Evolutionary conservation across 257 asterid species (phyloP), one percentile per base, ranked within the genome.

Genomic region (Coffea canephora): DNA sequence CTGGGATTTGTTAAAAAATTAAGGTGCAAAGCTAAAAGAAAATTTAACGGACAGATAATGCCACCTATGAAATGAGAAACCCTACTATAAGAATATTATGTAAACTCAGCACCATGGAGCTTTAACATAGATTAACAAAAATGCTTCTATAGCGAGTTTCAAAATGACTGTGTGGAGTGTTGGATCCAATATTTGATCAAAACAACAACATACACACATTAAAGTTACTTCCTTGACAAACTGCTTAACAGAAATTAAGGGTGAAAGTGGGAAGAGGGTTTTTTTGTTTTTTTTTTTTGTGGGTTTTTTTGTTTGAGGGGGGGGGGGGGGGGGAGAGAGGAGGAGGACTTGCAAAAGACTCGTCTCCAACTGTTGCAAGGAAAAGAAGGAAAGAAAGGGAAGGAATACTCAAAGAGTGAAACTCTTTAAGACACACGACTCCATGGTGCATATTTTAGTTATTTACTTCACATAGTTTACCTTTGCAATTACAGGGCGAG

Each of bases 401-500:
- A 62, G 46, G 48, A 62, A 65, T 6, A 46, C 46, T 13, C 36
- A 65, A 65, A 54, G 23, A 2, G 5, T 54, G 61, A 54, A 54
- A 14, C 61, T 54, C 5, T 54, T 52, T 52, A 19, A 15, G 5
- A 48, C 52, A 48, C 52, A 48, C 8, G 10, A 48, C 52, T 48
- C 52, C 52, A 8, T 39, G 9, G 74, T 55, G 19, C 41, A 54
- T 39, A 55, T 71, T 78, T 36, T 70, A 21, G 25, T 27, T 31
- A 59, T 64, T 76, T 78, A 55, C 61, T 76, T 66, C 23, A 46
- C 57, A 34, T 48, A 73, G 46, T 75, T 82, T 84, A 95, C 99
- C 99, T 95, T 95, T 34, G 97, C 99, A 84, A 95, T 95, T 73
- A 92, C 98, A 3, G 98, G 99, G 61, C 98, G 98, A 82, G 99